Percentiles rank a stretch among this genome's conserved stretches.
Evolutionary conservation across 495 filamentous ascomycete species (phyloP).

Genomic region (Astrocystis sublimbata): DNA sequence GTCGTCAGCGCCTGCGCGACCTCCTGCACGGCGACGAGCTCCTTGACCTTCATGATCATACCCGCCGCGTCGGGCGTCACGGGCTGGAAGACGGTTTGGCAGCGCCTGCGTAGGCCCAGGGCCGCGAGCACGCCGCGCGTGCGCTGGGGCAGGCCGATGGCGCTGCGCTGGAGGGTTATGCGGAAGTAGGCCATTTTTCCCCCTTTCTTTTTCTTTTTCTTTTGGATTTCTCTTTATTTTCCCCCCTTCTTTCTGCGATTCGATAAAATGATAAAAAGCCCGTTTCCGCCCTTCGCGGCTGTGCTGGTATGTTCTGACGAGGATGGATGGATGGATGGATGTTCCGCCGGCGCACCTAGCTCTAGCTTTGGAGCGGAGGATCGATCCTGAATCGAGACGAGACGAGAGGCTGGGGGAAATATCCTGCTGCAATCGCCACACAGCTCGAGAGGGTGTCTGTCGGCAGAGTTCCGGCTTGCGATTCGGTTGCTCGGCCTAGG

Average conservation of each 20-base stretch:
- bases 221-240: neutral
- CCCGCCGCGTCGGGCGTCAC: slow-evolving; percentile 82
- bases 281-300: no score
- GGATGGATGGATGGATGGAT: no score
- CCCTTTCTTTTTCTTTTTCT: neutral
- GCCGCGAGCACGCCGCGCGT: slow-evolving; percentile 82
- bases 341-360: no score
- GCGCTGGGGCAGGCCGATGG: slow-evolving; percentile 86
- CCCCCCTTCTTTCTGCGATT: neutral
- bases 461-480: no score
- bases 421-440: no score
- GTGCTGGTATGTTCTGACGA: no score
- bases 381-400: no score
- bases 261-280: no score
- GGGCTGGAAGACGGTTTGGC: slow-evolving; percentile 88
- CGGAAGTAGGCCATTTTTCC: slow-evolving; percentile 83
- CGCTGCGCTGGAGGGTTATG: slow-evolving; percentile 89
- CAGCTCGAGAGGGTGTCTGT: no score
- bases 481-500: no score
- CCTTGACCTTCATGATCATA: slow-evolving; percentile 97
- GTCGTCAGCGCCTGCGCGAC: slow-evolving; percentile 70
- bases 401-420: no score
- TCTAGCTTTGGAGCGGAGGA: no score
- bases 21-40: slow-evolving; percentile 84
- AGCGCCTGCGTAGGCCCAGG: slow-evolving; percentile 84